A percentile compares a stretch with the other conserved stretches of the same genome.
Conservation (phyloP, 2,329 filamentous ascomycete genomes). For the Ceratocystis alfenasii region DNA sequence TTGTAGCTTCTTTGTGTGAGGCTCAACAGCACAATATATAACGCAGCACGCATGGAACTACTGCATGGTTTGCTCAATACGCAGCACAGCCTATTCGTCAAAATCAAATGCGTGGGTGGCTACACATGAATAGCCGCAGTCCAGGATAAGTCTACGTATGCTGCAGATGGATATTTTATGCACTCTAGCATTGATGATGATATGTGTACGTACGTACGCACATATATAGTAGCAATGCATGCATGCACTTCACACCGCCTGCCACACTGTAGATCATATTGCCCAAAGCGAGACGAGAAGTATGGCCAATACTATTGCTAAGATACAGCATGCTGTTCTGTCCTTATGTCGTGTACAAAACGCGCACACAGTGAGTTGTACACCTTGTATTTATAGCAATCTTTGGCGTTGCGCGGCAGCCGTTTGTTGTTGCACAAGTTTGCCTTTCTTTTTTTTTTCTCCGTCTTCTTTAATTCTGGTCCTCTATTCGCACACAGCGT, state of each 20-base stretch:
- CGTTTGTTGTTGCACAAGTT: background rate
- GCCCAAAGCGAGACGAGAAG: background rate
- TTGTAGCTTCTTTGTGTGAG: slow-evolving; percentile 2
- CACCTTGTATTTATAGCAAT: background rate
- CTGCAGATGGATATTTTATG: background rate
- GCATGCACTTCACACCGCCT: slow-evolving; percentile 5
- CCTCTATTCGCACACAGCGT: too few species aligned
- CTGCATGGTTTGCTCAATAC: background rate
- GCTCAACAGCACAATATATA: background rate
- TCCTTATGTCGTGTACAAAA: background rate
- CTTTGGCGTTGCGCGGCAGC: background rate
- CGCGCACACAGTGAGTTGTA: background rate
- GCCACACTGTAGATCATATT: background rate
- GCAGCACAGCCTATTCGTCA: background rate
- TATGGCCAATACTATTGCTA: background rate
- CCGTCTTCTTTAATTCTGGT: background rate
- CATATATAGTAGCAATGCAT: background rate
- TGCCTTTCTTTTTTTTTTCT: background rate
- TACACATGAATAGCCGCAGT: background rate
- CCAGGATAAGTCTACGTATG: background rate
- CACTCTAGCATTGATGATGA: background rate
- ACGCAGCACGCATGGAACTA: background rate
- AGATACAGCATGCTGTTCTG: background rate
- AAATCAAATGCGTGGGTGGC: background rate
- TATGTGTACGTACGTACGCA: background rate